phyloP scores from a whole-genome alignment of 2,329 filamentous ascomycete species.

The Aspergillus sp. region DNA sequence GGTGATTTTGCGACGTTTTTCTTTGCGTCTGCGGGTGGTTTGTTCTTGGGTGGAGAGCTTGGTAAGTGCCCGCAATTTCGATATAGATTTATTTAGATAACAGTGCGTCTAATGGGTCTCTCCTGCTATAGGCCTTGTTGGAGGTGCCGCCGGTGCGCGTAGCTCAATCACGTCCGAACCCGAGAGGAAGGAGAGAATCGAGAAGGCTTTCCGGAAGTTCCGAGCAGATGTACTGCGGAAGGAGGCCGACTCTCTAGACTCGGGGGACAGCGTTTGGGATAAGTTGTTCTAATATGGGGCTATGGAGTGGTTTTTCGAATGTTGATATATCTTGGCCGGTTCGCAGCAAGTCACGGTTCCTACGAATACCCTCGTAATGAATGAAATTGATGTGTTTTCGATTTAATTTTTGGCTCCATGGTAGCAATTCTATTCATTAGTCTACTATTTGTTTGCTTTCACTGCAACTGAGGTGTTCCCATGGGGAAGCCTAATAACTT shows the following conservation, averaged over 20 bases:
- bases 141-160: constrained; percentile 56
- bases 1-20: constrained; percentile 64
- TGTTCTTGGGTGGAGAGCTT: constrained; percentile 65
- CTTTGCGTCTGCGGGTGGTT: constrained; percentile 60
- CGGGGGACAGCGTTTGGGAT: constrained; percentile 27
- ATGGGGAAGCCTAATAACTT: too few species aligned
- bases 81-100: too few species aligned
- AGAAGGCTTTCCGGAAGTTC: constrained; percentile 63
- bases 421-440: too few species aligned
- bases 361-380: too few species aligned
- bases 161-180: constrained; percentile 55
- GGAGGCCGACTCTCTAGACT: constrained; percentile 58
- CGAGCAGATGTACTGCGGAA: constrained; percentile 62
- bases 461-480: too few species aligned
- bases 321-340: too few species aligned
- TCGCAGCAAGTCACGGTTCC: too few species aligned
- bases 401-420: too few species aligned
- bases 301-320: too few species aligned
- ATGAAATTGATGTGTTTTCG: too few species aligned
- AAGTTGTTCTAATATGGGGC: constrained; percentile 22
- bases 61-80: constrained; percentile 19
- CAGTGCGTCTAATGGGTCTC: too few species aligned
- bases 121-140: constrained; percentile 49
- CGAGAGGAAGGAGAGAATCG: constrained; percentile 56
- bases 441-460: too few species aligned